A percentile compares a stretch with the other conserved stretches of the same genome.
phyloP scores from a whole-genome alignment of 257 asterid genomes.

The Anisodus tanguticus region DNA sequence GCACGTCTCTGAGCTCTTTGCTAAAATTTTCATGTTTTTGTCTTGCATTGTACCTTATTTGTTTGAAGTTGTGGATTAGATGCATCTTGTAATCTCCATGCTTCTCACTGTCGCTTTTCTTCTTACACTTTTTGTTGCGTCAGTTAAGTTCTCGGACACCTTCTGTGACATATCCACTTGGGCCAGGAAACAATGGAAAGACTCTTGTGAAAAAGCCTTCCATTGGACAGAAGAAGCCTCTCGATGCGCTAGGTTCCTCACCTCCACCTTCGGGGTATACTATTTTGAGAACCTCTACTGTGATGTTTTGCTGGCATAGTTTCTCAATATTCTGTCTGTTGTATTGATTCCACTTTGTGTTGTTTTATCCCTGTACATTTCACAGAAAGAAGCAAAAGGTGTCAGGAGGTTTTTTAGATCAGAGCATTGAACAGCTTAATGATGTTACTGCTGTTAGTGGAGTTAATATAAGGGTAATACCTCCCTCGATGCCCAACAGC shows the following conservation, averaged over 20 bases:
- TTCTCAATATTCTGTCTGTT: slow-evolving; percentile 1
- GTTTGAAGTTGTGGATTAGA: slow-evolving; percentile 1
- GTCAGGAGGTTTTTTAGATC: slow-evolving; percentile 79
- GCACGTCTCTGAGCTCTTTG: background rate
- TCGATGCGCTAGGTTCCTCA: slow-evolving; percentile 79
- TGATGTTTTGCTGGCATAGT: background rate
- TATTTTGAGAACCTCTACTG: background rate
- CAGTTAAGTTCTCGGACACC: slow-evolving; percentile 66
- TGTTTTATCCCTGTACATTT: slow-evolving; percentile 11
- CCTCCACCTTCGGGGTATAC: slow-evolving; percentile 82
- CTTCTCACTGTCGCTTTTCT: slow-evolving; percentile 16
- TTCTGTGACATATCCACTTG: slow-evolving; percentile 52
- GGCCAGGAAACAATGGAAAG: slow-evolving; percentile 62
- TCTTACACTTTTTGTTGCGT: slow-evolving; percentile 31
- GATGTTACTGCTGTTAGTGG: slow-evolving; percentile 99
- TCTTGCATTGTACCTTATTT: slow-evolving; percentile 6
- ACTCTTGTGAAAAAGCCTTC: slow-evolving; percentile 60
- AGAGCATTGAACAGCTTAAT: slow-evolving; percentile 97
- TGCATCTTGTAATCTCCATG: background rate
- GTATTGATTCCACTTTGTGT: slow-evolving; percentile 19
- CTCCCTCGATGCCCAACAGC: slow-evolving; percentile 20
- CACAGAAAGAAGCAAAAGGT: slow-evolving; percentile 92
- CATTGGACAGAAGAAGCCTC: slow-evolving; percentile 84
- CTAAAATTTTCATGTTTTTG: background rate
- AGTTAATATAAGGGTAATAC: slow-evolving; percentile 85